Conservation (phyloP, 2,329 filamentous ascomycete species). For the Pezicula rhizophila region DNA sequence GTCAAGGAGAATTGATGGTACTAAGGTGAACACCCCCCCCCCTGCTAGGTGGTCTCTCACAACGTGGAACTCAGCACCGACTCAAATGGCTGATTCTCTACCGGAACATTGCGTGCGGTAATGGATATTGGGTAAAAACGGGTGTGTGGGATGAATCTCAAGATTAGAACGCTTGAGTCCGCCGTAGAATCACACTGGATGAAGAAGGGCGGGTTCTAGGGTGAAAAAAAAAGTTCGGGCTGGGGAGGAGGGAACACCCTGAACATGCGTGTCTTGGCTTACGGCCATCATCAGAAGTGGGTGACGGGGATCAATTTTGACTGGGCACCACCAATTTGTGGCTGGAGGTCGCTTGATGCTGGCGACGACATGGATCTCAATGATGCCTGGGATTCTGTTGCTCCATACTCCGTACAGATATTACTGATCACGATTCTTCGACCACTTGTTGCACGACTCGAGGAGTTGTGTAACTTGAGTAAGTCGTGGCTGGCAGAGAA, state of each 20-base stretch:
- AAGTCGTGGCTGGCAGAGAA: too few species aligned
- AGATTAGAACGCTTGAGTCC: slow-evolving; percentile 3
- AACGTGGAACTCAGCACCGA: not conserved
- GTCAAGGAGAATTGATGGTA: not conserved
- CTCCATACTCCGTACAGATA: too few species aligned
- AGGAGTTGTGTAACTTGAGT: too few species aligned
- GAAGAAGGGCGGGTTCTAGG: slow-evolving; percentile 10
- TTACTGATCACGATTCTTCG: too few species aligned
- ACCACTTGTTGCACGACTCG: too few species aligned
- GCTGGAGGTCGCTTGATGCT: too few species aligned
- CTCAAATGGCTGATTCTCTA: not conserved
- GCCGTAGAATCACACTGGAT: slow-evolving; percentile 11
- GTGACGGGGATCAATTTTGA: too few species aligned
- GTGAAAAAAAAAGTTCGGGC: slow-evolving; percentile 3
- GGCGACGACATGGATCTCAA: too few species aligned
- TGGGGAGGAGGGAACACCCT: slow-evolving; percentile 8
- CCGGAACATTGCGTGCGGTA: not conserved
- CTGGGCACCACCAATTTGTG: too few species aligned
- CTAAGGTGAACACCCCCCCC: not conserved
- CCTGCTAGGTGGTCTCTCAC: not conserved
- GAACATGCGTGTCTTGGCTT: slow-evolving; percentile 5
- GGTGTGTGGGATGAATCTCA: slow-evolving; percentile 3
- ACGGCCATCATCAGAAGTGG: slow-evolving; percentile 1
- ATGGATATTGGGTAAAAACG: not conserved
- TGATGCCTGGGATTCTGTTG: too few species aligned